Conservation (phyloP, 2,329 filamentous ascomycete species). For the Colletotrichum filicis region DNA sequence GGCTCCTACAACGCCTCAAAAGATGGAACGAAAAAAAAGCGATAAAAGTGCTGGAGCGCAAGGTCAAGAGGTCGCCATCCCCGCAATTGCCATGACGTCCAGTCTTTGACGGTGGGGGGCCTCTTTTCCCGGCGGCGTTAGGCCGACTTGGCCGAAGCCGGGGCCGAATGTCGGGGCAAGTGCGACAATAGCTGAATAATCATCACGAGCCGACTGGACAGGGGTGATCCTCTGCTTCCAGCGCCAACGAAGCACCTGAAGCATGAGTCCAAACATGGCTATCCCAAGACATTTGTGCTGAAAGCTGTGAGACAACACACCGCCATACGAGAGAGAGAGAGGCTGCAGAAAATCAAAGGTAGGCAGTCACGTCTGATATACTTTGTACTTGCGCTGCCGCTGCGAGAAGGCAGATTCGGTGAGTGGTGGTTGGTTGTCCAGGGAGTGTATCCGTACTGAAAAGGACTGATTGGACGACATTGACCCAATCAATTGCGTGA, state of each 20-base stretch:
- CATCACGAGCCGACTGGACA: conserved; percentile 7
- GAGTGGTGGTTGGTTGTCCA: conserved; percentile 8
- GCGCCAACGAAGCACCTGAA: conserved; percentile 23
- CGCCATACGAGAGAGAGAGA: not conserved
- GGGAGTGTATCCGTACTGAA: not conserved
- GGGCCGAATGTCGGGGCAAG: conserved; percentile 26
- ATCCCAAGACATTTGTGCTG: conserved; percentile 5
- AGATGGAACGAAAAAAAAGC: not conserved
- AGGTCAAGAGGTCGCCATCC: conserved; percentile 7
- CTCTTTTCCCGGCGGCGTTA: conserved; percentile 24
- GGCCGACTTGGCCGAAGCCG: conserved; percentile 32
- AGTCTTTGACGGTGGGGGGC: conserved; percentile 15
- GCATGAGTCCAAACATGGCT: conserved; percentile 4
- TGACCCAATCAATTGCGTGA: conserved; percentile 34
- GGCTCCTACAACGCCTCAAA: not conserved
- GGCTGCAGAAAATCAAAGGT: not conserved
- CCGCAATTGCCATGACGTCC: conserved; percentile 13
- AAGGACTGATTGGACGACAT: conserved; percentile 20
- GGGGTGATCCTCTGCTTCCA: conserved; percentile 9
- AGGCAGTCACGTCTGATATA: not conserved
- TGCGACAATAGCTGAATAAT: conserved; percentile 31
- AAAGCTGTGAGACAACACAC: not conserved
- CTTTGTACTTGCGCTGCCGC: not conserved
- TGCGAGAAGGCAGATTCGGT: not conserved
- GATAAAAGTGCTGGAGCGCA: conserved; percentile 3